Evolutionary conservation across 2,329 filamentous ascomycete genomes (phyloP).

Genomic region (Stagonosporopsis chrysanthemi): DNA sequence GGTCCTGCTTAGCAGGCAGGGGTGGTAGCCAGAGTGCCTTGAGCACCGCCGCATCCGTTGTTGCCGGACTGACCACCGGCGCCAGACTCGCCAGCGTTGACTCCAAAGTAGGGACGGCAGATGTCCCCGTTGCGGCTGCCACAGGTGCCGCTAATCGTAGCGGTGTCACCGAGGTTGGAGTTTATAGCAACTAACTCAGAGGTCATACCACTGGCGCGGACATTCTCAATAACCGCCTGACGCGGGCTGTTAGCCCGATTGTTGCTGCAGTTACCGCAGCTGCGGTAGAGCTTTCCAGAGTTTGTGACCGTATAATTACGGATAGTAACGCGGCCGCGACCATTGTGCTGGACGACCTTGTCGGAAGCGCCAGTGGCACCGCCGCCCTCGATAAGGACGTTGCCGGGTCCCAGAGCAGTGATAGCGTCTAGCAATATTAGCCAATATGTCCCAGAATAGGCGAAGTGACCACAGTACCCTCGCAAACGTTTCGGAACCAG

Average conservation of each 20-base stretch:
- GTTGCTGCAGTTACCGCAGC: slow-evolving; percentile 37
- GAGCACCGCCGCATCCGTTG: not conserved
- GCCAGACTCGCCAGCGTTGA: not conserved
- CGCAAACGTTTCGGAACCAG: slow-evolving; percentile 30
- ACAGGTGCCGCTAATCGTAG: slow-evolving; percentile 51
- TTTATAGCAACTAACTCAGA: slow-evolving; percentile 53
- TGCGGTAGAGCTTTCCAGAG: slow-evolving; percentile 53
- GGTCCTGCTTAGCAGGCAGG: slow-evolving; percentile 7
- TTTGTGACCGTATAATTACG: slow-evolving; percentile 43
- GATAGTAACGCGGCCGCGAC: slow-evolving; percentile 30
- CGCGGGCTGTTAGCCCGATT: slow-evolving; percentile 51
- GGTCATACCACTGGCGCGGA: slow-evolving; percentile 46
- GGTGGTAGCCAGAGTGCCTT: not conserved
- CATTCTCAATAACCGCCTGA: slow-evolving; percentile 49
- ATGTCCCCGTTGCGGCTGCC: slow-evolving; percentile 13
- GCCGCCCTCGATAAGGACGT: slow-evolving; percentile 46
- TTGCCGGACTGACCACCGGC: not conserved
- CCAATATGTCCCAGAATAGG: not conserved
- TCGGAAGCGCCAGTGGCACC: slow-evolving; percentile 35
- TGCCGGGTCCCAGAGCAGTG: slow-evolving; percentile 25
- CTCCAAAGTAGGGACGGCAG: slow-evolving; percentile 1
- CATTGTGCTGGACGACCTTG: slow-evolving; percentile 46
- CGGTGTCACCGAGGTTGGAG: slow-evolving; percentile 56
- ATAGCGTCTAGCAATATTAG: slow-evolving; percentile 20
- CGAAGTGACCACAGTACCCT: slow-evolving; percentile 1